A percentile compares a stretch with the other conserved stretches of the same genome.
Conservation (phyloP, 768 basidiomycete species). For the Phylloporus scabripes region DNA sequence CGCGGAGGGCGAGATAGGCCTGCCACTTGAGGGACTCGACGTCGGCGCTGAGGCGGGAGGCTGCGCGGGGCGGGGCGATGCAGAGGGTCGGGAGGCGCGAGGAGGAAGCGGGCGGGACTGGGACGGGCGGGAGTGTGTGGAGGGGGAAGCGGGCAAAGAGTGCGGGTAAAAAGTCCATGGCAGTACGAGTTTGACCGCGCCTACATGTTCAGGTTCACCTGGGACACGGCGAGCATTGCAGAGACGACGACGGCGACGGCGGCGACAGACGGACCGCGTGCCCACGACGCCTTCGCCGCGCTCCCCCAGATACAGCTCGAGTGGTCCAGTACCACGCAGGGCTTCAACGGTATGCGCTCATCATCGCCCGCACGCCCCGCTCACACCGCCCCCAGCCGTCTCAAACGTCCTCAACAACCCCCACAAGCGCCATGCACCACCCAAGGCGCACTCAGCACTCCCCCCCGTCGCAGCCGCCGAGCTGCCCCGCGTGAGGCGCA, state of each 20-base stretch:
- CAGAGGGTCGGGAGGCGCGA: slow-evolving; percentile 50
- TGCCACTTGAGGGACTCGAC: slow-evolving; percentile 91
- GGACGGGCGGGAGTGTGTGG: slow-evolving; percentile 42
- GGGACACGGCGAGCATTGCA: slow-evolving; percentile 76
- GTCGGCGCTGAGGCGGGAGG: slow-evolving; percentile 55
- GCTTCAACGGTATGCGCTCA: slow-evolving; percentile 72
- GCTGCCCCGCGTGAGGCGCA: slow-evolving; percentile 72
- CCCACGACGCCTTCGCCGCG: slow-evolving; percentile 49
- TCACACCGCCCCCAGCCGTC: slow-evolving; percentile 55
- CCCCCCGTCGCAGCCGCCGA: slow-evolving; percentile 67
- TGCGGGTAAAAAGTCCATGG: slow-evolving; percentile 16
- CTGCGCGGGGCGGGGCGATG: slow-evolving; percentile 48
- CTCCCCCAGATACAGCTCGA: slow-evolving; percentile 41
- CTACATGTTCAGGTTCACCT: slow-evolving; percentile 60
- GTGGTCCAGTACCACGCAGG: slow-evolving; percentile 80
- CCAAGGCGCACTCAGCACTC: slow-evolving; percentile 79
- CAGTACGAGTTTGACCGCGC: neutral
- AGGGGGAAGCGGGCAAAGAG: slow-evolving; percentile 61
- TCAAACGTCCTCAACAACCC: slow-evolving; percentile 93
- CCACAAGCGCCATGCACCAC: slow-evolving; percentile 75
- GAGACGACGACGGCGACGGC: slow-evolving; percentile 60
- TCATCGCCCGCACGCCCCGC: neutral
- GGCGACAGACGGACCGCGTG: slow-evolving; percentile 39
- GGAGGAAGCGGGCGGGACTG: slow-evolving; percentile 21
- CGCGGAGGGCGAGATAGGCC: slow-evolving; percentile 62